Base-by-base conservation (phyloP, 345 rosid species). In the Camelina hispida region DNA sequence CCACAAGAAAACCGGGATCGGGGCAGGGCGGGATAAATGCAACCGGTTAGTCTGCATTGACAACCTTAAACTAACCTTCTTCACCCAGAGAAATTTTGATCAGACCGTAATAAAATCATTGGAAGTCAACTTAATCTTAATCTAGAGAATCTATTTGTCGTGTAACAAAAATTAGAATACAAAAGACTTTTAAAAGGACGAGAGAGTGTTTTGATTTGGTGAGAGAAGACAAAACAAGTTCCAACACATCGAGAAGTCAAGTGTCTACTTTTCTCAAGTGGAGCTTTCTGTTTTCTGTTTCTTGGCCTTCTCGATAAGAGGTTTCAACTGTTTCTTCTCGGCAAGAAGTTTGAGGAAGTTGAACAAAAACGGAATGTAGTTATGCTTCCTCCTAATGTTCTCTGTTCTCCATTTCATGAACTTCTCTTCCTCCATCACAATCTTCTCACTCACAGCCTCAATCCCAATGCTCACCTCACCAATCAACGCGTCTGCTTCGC, bases 261-360 rank as follows among this genome's bases (percentile, higher is more conserved):
- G 28, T 69, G 37, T 34, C 37, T 7, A 34, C 55, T 69, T 37
- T 37, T 44, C 46, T 86, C 87, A 88, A 52, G 83, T 80, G 35
- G 84, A 50, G 82, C 83, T 82, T 81, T 85, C 82, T 15, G 87
- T 80, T 48, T 91, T 95, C 89, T 90, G 97, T 86, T 90, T 92
- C 87, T 89, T 95, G 48, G 99, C 99, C 79, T 93, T 93, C 87
- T 95, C 99, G 18, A 93, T 89, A 34, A 95, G 89, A 18, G 98
- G 98, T 77, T 93, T 95, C 87, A 95, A 80, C 84, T 95, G 99
- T 90, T 92, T 95, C 93, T 95, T 95, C 81, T 93, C 99, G 0
- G 99, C 98, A 9, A 95, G 98, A 81, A 93, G 87, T 83, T 95
- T 95, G 50, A 95, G 94, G 83, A 95, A 95, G 80, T 93, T 93